Evolutionary conservation across 225 moss, liverwort and hornwort species (phyloP).

Genomic region (Pseudoscleropodium purum): DNA sequence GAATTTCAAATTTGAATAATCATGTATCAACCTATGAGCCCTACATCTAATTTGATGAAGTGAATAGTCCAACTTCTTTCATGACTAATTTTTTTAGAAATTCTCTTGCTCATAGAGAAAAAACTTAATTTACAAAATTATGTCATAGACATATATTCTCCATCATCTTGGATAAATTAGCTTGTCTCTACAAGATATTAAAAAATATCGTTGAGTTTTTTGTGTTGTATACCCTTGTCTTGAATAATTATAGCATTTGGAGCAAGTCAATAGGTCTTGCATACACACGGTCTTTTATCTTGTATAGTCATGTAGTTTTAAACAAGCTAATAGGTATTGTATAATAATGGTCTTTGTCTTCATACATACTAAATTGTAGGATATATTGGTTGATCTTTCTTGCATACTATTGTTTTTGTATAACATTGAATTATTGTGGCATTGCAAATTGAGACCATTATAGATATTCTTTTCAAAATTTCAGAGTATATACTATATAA

Average conservation of each 20-base stretch:
- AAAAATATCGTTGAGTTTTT: background rate
- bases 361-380: background rate
- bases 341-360: background rate
- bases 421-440: background rate
- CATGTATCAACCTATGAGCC: background rate
- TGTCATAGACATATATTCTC: background rate
- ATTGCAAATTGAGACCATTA: background rate
- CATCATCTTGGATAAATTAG: background rate
- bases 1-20: background rate
- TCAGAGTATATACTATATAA: no score
- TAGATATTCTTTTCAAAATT: background rate
- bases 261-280: background rate
- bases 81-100: background rate
- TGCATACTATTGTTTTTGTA: background rate
- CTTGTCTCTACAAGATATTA: background rate
- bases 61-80: background rate
- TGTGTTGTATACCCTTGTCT: background rate
- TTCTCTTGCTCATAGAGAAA: background rate
- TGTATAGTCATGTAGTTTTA: background rate
- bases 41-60: background rate
- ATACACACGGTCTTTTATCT: background rate
- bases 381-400: background rate
- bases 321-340: background rate
- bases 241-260: background rate
- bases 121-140: background rate